phyloP scores from a whole-genome alignment of 768 basidiomycete genomes.

The Lanmaoa pseudosensibilis region DNA sequence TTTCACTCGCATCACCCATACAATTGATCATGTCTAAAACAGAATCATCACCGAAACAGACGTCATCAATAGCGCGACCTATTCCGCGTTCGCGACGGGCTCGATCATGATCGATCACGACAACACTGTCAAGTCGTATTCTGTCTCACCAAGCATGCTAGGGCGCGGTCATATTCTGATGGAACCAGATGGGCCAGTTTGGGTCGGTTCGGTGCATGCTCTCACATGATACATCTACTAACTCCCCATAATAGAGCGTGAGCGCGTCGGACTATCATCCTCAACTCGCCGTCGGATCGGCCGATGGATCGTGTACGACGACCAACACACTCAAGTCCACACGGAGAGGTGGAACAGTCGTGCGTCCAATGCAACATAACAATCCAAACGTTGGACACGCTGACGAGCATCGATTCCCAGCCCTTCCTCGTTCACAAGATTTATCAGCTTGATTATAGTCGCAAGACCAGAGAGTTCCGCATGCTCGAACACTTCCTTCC shows the following conservation, averaged over 20 bases:
- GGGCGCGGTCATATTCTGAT: constrained; percentile 70
- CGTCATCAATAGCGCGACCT: constrained; percentile 67
- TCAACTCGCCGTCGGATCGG: constrained; percentile 76
- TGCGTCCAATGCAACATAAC: constrained; percentile 36
- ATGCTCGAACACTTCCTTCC: constrained; percentile 89
- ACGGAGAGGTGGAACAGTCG: constrained; percentile 68
- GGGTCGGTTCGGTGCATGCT: constrained; percentile 54
- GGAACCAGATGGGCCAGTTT: constrained; percentile 77
- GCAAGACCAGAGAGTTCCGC: constrained; percentile 68
- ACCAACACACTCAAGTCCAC: constrained; percentile 70
- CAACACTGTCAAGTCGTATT: constrained; percentile 74
- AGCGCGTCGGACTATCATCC: constrained; percentile 83
- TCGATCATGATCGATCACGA: constrained; percentile 82
- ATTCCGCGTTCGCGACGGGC: constrained; percentile 66
- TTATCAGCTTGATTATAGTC: constrained; percentile 86
- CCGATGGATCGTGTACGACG: constrained; percentile 80
- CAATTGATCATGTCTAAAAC: not conserved
- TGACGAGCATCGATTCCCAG: constrained; percentile 34
- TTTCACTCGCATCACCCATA: not conserved
- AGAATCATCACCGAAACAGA: constrained; percentile 41
- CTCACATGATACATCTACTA: not conserved
- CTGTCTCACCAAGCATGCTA: constrained; percentile 68
- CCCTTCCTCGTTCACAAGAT: constrained; percentile 78
- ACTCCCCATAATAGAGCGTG: constrained; percentile 55
- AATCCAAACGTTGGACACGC: not conserved